Conservation (phyloP, 129 eudicot species). For the Chrysanthemum makinoi region DNA sequence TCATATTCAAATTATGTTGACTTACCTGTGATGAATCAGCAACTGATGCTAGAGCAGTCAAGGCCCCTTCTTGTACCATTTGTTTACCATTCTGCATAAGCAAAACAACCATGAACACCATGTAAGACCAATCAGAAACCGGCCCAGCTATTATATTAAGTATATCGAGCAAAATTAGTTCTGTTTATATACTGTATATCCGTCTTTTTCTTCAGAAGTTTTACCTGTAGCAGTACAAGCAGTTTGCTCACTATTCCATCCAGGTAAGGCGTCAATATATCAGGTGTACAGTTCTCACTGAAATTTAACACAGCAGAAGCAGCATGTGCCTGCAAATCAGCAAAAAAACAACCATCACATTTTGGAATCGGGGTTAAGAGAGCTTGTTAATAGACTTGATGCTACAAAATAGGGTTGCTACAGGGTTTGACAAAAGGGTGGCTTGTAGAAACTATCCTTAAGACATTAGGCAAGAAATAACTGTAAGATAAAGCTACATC, state of each 20-base stretch:
- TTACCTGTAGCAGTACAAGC: constrained; percentile 87
- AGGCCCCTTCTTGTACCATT: constrained; percentile 99
- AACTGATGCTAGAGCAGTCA: constrained; percentile 97
- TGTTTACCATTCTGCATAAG: constrained; percentile 84
- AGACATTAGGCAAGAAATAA: too few species aligned
- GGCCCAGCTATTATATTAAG: too few species aligned
- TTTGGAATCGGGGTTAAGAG: too few species aligned
- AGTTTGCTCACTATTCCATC: constrained; percentile 94
- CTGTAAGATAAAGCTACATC: too few species aligned
- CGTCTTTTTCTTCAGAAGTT: background rate
- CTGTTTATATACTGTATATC: background rate
- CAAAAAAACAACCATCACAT: background rate
- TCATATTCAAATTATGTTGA: background rate
- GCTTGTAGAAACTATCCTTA: too few species aligned
- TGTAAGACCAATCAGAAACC: background rate
- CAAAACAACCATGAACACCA: constrained; percentile 9
- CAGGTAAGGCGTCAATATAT: constrained; percentile 87
- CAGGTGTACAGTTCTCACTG: constrained; percentile 97
- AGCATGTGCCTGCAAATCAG: constrained; percentile 79
- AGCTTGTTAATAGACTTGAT: too few species aligned
- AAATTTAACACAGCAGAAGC: constrained; percentile 94
- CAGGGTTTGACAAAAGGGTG: too few species aligned
- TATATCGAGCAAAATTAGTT: background rate
- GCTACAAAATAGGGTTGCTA: too few species aligned
- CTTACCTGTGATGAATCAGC: constrained; percentile 98